Base-by-base conservation (phyloP, 2,329 filamentous ascomycete genomes). In the Macrophomina pseudophaseolina region DNA sequence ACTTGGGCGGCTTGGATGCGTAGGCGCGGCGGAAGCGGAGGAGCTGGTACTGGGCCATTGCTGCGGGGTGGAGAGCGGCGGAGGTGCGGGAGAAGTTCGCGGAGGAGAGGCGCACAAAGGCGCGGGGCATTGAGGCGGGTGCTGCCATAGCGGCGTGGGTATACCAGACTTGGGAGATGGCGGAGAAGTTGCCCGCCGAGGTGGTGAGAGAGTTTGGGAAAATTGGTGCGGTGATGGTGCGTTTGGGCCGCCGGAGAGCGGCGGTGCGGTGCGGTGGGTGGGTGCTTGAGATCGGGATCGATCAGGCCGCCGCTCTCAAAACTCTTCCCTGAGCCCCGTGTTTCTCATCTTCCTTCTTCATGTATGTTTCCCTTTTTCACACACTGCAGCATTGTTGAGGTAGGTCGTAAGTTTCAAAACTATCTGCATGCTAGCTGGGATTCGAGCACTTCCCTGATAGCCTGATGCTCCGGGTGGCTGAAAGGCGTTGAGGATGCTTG, bases 91-190 rank as follows among this genome's bases (percentile, higher is more conserved):
- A 48, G 11, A 12, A 35, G 33, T 59, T 44, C 8, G 65, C 51
- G 69, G 68, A 4, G 69, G 70, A n/a, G 74, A 73, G 6, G 75
- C 46, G 64, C 52, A 35, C 18, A 14, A 79, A 73, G 64, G 76
- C 74, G 58, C 76, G 76, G 18, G 77, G 74, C 70, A 78, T 75
- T 62, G 74, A 74, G 48, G 74, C 40, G 44, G 75, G 69, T 42
- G 71, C 68, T 18, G 75, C 72, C 77, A 79, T 79, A 67, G 70
- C 60, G 59, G 30, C 32, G 44, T 40, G 12, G 51, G 33, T 16
- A 48, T 16, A 33, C 40, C 6, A 38, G 38, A 35, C 14, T 46
- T 51, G 66, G 56, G 48, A 32, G 49, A 54, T 38, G 56, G 18
- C 32, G 58, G 58, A 38, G 32, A 23, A 6, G 14, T 33, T 16